phyloP scores from a whole-genome alignment of 495 filamentous ascomycete species.

The Penicillium parvum region DNA sequence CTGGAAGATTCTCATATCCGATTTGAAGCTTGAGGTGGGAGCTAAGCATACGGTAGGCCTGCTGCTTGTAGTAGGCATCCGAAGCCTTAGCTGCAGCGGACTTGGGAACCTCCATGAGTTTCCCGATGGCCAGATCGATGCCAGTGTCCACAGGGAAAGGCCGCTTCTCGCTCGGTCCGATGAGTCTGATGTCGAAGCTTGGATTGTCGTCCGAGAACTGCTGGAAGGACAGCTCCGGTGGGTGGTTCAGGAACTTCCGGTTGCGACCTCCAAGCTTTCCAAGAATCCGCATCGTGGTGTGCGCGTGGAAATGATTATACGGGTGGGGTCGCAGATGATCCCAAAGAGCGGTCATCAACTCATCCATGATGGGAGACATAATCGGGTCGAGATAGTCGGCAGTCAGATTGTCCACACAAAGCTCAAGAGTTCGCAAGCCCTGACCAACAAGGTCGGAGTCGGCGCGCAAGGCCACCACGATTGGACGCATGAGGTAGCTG shows the following conservation, averaged over 20 bases:
- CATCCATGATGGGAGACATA: constrained; percentile 98
- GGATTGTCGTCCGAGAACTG: constrained; percentile 80
- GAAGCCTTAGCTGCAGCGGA: constrained; percentile 60
- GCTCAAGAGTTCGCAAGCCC: constrained; percentile 85
- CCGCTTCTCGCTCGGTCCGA: constrained; percentile 80
- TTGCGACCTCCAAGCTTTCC: constrained; percentile 96
- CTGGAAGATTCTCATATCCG: constrained; percentile 80
- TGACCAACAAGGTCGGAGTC: constrained; percentile 93
- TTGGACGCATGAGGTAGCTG: constrained; percentile 92
- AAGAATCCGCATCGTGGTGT: constrained; percentile 97
- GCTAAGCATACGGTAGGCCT: constrained; percentile 80
- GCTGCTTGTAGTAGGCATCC: constrained; percentile 86
- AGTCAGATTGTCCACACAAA: constrained; percentile 97
- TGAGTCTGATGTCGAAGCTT: constrained; percentile 82
- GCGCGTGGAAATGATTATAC: constrained; percentile 93
- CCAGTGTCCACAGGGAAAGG: constrained; percentile 82
- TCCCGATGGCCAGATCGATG: constrained; percentile 82
- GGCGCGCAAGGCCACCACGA: constrained; percentile 88
- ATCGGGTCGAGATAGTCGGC: constrained; percentile 98
- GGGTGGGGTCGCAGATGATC: constrained; percentile 88
- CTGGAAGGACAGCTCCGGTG: constrained; percentile 73
- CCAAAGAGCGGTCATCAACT: constrained; percentile 94
- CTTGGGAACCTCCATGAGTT: constrained; percentile 74
- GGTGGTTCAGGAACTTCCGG: constrained; percentile 86
- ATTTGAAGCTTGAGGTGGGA: constrained; percentile 86